These are phyloP conservation scores for Lineolata rhizophorae DNA, from an alignment of 495 filamentous ascomycete genomes.

Conservation along the genomic window DNA sequence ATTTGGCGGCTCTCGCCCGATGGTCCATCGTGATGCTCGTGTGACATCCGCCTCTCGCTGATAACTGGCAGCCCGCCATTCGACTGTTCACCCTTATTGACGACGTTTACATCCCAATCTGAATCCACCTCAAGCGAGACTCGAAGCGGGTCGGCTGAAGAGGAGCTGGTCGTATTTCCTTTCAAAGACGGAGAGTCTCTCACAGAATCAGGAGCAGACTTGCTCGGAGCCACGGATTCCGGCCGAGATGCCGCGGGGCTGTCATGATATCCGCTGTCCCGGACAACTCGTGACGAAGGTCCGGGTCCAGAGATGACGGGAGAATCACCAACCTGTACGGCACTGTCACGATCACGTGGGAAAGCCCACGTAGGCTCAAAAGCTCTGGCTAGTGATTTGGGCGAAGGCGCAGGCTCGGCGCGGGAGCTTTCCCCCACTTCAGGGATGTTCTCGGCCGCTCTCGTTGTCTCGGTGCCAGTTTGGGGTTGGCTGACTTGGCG, in stretches of 20 bases:
- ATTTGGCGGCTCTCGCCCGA: background rate
- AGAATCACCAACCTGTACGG: conserved; percentile 28
- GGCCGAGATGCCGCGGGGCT: conserved; percentile 6
- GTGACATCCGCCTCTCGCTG: too few species aligned
- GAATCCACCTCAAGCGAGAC: conserved; percentile 8
- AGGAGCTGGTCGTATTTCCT: conserved; percentile 1
- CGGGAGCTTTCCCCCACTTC: too few species aligned
- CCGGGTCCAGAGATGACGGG: conserved; percentile 13
- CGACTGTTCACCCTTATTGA: too few species aligned
- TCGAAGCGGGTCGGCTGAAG: conserved; percentile 10
- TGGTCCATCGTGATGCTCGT: too few species aligned
- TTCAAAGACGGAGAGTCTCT: conserved; percentile 4
- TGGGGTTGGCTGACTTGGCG: too few species aligned
- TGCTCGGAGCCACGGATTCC: too few species aligned
- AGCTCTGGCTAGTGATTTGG: too few species aligned
- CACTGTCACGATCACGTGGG: conserved; percentile 24
- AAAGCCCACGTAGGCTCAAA: conserved; percentile 13
- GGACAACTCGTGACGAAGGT: conserved; percentile 9
- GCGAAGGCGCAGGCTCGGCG: too few species aligned
- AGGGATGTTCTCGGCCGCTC: too few species aligned
- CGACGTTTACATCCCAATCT: conserved; percentile 9
- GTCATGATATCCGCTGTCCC: conserved; percentile 25
- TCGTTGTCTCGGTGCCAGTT: too few species aligned
- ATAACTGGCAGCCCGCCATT: too few species aligned
- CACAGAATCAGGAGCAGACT: too few species aligned